Base-by-base conservation (phyloP, 2,329 filamentous ascomycete species). In the Dactylellina cionopaga region DNA sequence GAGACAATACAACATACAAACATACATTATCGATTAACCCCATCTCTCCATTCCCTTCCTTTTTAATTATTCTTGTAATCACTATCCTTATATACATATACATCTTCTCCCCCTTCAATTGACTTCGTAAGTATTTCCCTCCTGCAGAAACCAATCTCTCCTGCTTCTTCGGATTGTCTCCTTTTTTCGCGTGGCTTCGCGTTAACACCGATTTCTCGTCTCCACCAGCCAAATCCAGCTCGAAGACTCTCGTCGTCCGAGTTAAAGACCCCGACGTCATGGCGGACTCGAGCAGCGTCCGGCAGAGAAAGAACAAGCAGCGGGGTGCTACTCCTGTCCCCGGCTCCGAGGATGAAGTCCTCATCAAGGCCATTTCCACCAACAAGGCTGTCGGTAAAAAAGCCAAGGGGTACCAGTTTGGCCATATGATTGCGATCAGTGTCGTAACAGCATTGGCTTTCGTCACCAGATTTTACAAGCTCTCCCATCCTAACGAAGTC, bases 401-500 rank as follows among this genome's bases (percentile, higher is more conserved):
- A 11, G 25, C 46, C 15, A 52, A 35, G 29, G 60, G 70, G 39
- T 31, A 82, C 65, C 85, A 85, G n/a, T 90, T 87, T 85, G 91
- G 96, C 78, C 96, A 97, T 84, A 89, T 90, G 84, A 81, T 95
- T 75, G 91, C 88, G 74, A 86, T 97, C 70, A 81, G 82, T 29
- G 80, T 96, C 76, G 89, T 96, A 79, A 98, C 94, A 1, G 78
- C 87, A 25, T 83, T 97, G 76, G 94, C 92, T 52, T 98, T 99
- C 79, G 79, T 92, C 74, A 98, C 95, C 49, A 87, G 95, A 74
- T 99, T 99, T 84, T 98, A 91, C 88, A 93, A 92, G 74, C 97
- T 99, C 80, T 92, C 86, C 80, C 93, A 97, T 81, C 95, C 95
- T 13, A 89, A 96, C 79, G 91, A 98, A 83, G 95, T 99, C 63